phyloP scores from a whole-genome alignment of 1,284 basidiomycete genomes.

The Melampsora americana region DNA sequence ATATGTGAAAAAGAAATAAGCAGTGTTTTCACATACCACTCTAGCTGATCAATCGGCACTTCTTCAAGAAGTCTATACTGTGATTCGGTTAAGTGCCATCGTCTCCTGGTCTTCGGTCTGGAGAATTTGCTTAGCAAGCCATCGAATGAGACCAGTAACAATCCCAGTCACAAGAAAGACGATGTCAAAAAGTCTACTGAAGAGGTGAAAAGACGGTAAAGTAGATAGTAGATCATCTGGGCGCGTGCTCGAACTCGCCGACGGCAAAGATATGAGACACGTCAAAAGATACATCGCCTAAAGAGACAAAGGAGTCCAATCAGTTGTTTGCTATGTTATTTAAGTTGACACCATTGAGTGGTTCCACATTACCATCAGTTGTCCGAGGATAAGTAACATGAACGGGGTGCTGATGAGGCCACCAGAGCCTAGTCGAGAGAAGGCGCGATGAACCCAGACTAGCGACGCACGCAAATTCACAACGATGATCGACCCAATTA shows the following conservation, averaged over 20 bases:
- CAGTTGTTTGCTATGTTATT: not conserved
- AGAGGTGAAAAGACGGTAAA: slow-evolving; percentile 55
- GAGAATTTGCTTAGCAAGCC: slow-evolving; percentile 48
- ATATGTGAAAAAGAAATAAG: too few relatives aligned
- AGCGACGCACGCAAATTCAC: slow-evolving; percentile 55
- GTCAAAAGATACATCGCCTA: slow-evolving; percentile 56
- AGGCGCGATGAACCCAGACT: slow-evolving; percentile 53
- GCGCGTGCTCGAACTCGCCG: slow-evolving; percentile 46
- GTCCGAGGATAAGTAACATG: slow-evolving; percentile 56
- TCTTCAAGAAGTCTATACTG: not conserved
- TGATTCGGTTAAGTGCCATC: not conserved
- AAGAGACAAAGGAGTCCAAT: not conserved
- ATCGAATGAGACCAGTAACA: slow-evolving; percentile 49
- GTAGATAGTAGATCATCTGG: slow-evolving; percentile 52
- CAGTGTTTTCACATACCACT: too few relatives aligned
- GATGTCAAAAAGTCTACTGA: slow-evolving; percentile 55
- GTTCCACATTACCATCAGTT: slow-evolving; percentile 53
- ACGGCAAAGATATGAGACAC: slow-evolving; percentile 56
- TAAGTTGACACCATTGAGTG: not conserved
- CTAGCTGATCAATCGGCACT: too few relatives aligned
- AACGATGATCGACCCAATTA: slow-evolving; percentile 55
- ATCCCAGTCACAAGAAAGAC: slow-evolving; percentile 54
- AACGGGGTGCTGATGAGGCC: slow-evolving; percentile 46
- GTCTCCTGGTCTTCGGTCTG: not conserved
- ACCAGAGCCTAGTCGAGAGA: slow-evolving; percentile 54